These are phyloP conservation scores for Acaromyces ingoldii DNA, from an alignment of 1,284 basidiomycete species.

Conservation along the genomic window DNA sequence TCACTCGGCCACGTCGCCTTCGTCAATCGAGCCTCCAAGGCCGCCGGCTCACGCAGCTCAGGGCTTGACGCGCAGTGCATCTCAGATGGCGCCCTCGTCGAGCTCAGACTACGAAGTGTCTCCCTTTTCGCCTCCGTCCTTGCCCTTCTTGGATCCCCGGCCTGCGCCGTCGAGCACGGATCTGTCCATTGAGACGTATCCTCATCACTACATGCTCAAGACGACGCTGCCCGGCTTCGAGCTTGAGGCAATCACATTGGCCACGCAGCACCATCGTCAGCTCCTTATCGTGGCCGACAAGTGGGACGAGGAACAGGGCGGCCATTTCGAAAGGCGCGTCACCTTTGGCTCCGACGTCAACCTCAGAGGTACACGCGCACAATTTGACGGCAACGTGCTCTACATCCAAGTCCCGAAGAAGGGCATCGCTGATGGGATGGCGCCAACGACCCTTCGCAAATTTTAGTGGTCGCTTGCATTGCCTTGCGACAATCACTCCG, in stretches of 20 bases:
- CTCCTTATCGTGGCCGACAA: conserved; percentile 45
- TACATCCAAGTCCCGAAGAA: conserved; percentile 20
- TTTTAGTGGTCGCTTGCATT: no score
- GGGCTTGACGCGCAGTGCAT: neutral
- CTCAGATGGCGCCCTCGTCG: conserved; percentile 1
- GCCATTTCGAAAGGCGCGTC: conserved; percentile 43
- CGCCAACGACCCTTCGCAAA: neutral
- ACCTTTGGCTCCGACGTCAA: conserved; percentile 39
- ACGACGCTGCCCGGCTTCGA: conserved; percentile 39
- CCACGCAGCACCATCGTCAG: conserved; percentile 43
- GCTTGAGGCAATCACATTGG: conserved; percentile 41
- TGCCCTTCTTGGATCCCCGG: conserved; percentile 32
- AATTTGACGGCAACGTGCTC: conserved; percentile 32
- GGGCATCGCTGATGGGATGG: no score
- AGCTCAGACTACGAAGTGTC: conserved; percentile 25
- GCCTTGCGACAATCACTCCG: neutral
- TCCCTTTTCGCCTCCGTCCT: conserved; percentile 22
- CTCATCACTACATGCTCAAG: conserved; percentile 20
- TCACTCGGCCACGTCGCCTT: no score
- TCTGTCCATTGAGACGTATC: conserved; percentile 28
- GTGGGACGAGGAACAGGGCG: conserved; percentile 31
- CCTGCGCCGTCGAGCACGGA: conserved; percentile 36
- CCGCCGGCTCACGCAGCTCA: neutral
- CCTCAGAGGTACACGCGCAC: conserved; percentile 25
- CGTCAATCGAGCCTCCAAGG: no score